A percentile compares a stretch with the other conserved stretches of the same genome.
phyloP scores from a whole-genome alignment of 2,329 filamentous ascomycete species.

The Alternaria gansuensis region DNA sequence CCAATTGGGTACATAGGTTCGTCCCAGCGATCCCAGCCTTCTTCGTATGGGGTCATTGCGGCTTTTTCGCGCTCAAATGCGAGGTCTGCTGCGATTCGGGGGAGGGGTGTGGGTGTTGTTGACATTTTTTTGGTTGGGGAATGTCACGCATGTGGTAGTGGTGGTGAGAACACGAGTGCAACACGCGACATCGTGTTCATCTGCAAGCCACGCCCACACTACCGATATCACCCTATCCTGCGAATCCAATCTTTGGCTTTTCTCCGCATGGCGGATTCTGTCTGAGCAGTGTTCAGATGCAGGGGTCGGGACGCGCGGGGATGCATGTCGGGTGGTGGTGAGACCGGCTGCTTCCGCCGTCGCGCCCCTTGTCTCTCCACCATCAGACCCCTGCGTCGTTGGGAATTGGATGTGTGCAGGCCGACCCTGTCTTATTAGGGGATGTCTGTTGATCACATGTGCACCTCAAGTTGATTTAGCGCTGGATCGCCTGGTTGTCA shows the following conservation, averaged over 20 bases:
- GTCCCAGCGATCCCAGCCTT: slow-evolving; percentile 41
- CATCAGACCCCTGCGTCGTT: neutral
- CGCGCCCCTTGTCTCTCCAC: slow-evolving; percentile 25
- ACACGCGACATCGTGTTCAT: slow-evolving; percentile 1
- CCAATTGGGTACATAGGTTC: slow-evolving; percentile 37
- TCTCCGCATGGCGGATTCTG: neutral
- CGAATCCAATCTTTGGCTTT: neutral
- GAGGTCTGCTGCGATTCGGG: slow-evolving; percentile 25
- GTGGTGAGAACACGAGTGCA: too few relatives aligned
- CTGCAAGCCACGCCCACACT: neutral
- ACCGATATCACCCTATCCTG: neutral
- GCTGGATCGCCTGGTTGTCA: neutral
- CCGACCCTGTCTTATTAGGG: neutral
- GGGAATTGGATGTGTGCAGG: neutral
- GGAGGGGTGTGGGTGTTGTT: slow-evolving; percentile 5
- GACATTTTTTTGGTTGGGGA: neutral
- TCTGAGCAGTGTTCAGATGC: neutral
- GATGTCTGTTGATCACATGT: neutral
- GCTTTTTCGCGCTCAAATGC: slow-evolving; percentile 38
- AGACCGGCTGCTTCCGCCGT: slow-evolving; percentile 15
- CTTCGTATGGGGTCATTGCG: slow-evolving; percentile 37
- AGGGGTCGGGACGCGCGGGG: neutral
- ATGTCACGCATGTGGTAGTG: neutral
- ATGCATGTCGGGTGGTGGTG: neutral
- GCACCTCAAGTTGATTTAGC: neutral